These are phyloP conservation scores for Henningerozyma blattae DNA, from an alignment of 805 yeast species.

Conservation along the genomic window DNA sequence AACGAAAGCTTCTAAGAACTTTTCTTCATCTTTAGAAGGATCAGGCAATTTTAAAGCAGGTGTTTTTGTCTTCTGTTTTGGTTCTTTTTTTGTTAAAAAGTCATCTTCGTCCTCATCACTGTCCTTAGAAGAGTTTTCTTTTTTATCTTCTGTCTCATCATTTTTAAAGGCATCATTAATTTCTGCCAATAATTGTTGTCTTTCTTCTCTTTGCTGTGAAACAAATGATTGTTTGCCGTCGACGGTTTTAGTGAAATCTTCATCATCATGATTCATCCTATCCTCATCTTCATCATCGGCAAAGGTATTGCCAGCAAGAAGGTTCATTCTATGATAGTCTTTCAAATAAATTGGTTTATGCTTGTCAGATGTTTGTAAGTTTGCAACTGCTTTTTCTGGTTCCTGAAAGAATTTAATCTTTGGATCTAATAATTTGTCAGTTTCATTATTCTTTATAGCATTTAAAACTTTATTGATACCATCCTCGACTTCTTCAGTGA, in stretches of 20 bases:
- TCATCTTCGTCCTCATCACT: conserved; percentile 32
- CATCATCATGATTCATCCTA: conserved; percentile 32
- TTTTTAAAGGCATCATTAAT: conserved; percentile 57
- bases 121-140: conserved; percentile 30
- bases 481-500: conserved; percentile 74
- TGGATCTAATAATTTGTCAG: conserved; percentile 47
- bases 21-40: conserved; percentile 47
- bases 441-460: conserved; percentile 61
- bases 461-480: conserved; percentile 63
- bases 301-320: conserved; percentile 53
- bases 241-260: conserved; percentile 31
- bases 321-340: conserved; percentile 81
- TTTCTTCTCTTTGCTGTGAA: conserved; percentile 64
- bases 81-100: conserved; percentile 47
- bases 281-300: conserved; percentile 37
- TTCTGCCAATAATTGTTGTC: conserved; percentile 59
- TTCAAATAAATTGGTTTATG: conserved; percentile 77
- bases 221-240: conserved; percentile 49
- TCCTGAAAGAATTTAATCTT: conserved; percentile 63
- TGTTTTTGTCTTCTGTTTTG: conserved; percentile 16
- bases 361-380: conserved; percentile 23
- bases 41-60: conserved; percentile 40
- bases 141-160: conserved; percentile 33
- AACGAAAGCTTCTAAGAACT: conserved; percentile 63
- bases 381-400: conserved; percentile 32